Percentiles rank a stretch among this genome's conserved stretches.
Conservation (phyloP, 1,139 yeast species). For the Hemisphaericaspora xylanilytica region DNA sequence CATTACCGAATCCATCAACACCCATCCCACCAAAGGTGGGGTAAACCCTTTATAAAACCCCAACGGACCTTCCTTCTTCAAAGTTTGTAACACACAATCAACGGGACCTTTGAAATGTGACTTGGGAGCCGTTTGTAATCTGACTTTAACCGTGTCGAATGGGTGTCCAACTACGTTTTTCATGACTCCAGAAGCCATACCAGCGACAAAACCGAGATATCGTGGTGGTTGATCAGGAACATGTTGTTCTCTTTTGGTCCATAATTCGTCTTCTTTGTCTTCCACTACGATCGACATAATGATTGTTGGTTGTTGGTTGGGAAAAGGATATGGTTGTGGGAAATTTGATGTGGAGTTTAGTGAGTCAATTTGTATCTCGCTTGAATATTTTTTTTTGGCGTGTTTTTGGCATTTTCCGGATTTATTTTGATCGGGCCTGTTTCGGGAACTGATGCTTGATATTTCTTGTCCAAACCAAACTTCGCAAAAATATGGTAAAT, state of each 20-base stretch:
- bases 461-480: too few relatives aligned
- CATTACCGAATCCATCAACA: slow-evolving; percentile 87
- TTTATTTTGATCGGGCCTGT: too few relatives aligned
- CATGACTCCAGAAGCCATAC: slow-evolving; percentile 81
- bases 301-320: too few relatives aligned
- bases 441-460: too few relatives aligned
- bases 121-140: slow-evolving; percentile 74
- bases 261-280: slow-evolving; percentile 27
- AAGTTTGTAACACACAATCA: slow-evolving; percentile 73
- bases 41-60: slow-evolving; percentile 90
- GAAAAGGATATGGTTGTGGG: too few relatives aligned
- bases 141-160: slow-evolving; percentile 84
- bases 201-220: slow-evolving; percentile 81
- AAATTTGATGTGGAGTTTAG: neutral
- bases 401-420: too few relatives aligned
- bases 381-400: neutral
- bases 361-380: neutral
- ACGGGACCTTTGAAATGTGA: slow-evolving; percentile 78
- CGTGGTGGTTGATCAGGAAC: slow-evolving; percentile 41
- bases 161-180: slow-evolving; percentile 93
- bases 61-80: slow-evolving; percentile 66
- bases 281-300: slow-evolving; percentile 28
- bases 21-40: slow-evolving; percentile 93
- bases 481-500: too few relatives aligned
- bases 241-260: slow-evolving; percentile 14